These are phyloP conservation scores for Macaranga tanarius DNA, from an alignment of 441 rosid genomes.

Conservation along the genomic window DNA sequence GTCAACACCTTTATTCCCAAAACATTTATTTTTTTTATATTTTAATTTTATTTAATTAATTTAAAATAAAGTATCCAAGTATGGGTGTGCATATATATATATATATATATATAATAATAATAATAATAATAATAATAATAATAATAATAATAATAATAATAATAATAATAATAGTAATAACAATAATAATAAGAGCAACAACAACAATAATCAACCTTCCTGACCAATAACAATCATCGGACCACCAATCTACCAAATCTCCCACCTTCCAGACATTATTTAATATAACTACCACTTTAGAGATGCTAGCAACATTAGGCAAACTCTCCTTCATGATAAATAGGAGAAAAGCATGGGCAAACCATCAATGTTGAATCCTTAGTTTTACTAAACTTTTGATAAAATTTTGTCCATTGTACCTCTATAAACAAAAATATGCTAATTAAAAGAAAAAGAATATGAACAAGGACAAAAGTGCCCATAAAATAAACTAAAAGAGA, in stretches of 20 bases:
- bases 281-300: slow-evolving; percentile 43
- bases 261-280: slow-evolving; percentile 64
- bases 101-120: too few relatives aligned
- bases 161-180: too few relatives aligned
- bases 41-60: too few relatives aligned
- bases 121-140: too few relatives aligned
- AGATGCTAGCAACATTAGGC: slow-evolving; percentile 28
- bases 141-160: too few relatives aligned
- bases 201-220: slow-evolving; percentile 55
- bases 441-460: not conserved
- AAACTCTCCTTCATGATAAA: slow-evolving; percentile 41
- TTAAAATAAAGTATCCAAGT: too few relatives aligned
- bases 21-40: too few relatives aligned
- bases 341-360: slow-evolving; percentile 61
- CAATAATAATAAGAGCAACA: too few relatives aligned
- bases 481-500: not conserved
- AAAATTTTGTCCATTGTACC: slow-evolving; percentile 37
- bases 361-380: slow-evolving; percentile 51
- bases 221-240: slow-evolving; percentile 66
- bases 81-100: too few relatives aligned
- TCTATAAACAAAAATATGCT: slow-evolving; percentile 33
- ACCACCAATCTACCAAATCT: slow-evolving; percentile 85
- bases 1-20: too few relatives aligned
- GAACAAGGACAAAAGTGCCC: not conserved
- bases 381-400: slow-evolving; percentile 29